These are phyloP conservation scores for Fusarium anthophilum DNA, from an alignment of 2,329 filamentous ascomycete genomes.

Conservation along the genomic window DNA sequence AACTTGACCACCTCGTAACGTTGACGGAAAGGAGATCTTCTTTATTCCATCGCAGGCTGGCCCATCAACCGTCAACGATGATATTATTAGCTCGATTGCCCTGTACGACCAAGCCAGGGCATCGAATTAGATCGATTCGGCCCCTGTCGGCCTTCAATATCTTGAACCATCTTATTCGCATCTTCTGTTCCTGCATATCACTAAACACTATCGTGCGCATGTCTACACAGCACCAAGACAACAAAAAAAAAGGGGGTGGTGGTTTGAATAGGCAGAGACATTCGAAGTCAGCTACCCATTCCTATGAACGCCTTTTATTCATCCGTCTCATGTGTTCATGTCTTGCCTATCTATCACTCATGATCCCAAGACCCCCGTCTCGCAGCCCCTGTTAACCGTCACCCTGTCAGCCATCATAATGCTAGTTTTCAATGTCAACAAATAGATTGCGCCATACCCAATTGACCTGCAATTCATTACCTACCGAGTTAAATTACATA, in stretches of 20 bases:
- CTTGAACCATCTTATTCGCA: neutral
- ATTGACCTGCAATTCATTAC: neutral
- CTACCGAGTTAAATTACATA: neutral
- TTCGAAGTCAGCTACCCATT: neutral
- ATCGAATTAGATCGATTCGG: slow-evolving; percentile 11
- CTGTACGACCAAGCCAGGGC: slow-evolving; percentile 30
- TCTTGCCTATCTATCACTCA: slow-evolving; percentile 22
- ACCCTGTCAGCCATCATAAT: slow-evolving; percentile 28
- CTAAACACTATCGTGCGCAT: neutral
- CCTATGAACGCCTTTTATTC: neutral
- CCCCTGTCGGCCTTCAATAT: slow-evolving; percentile 7
- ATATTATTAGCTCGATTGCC: slow-evolving; percentile 32
- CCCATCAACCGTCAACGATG: slow-evolving; percentile 22
- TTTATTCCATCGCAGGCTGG: slow-evolving; percentile 12
- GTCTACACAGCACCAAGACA: slow-evolving; percentile 6
- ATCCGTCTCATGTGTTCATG: slow-evolving; percentile 15
- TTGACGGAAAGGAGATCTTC: slow-evolving; percentile 17
- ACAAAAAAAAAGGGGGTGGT: slow-evolving; percentile 10
- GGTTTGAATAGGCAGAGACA: slow-evolving; percentile 6
- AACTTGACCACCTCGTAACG: neutral
- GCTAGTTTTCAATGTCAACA: slow-evolving; percentile 27
- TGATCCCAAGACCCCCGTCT: slow-evolving; percentile 22
- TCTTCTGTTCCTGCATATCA: neutral
- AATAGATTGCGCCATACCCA: slow-evolving; percentile 8
- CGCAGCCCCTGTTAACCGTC: slow-evolving; percentile 28